Conservation (phyloP, 371 early-diverging fungal species). For the Syncephalastrum racemosum region DNA sequence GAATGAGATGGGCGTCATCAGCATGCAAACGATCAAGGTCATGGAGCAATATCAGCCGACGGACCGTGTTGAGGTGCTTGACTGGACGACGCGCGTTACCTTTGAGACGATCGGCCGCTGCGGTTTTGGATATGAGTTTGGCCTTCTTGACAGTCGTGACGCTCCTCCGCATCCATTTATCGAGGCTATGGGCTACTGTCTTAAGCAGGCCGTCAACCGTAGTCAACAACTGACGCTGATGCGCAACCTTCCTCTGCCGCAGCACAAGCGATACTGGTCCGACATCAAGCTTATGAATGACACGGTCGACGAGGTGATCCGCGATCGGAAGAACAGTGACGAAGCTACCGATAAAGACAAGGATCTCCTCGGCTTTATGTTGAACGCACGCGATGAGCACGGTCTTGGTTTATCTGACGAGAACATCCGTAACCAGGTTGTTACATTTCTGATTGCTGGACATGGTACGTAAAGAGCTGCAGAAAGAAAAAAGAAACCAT, state of each 20-base stretch:
- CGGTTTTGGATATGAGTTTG: slow-evolving; percentile 64
- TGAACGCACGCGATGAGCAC: slow-evolving; percentile 49
- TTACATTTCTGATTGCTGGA: slow-evolving; percentile 59
- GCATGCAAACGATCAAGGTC: slow-evolving; percentile 35
- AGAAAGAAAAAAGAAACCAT: background rate
- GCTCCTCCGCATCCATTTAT: slow-evolving; percentile 47
- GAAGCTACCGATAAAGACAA: slow-evolving; percentile 40
- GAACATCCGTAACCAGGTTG: slow-evolving; percentile 60
- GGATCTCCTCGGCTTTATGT: slow-evolving; percentile 60
- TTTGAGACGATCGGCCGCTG: slow-evolving; percentile 52
- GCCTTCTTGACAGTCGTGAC: slow-evolving; percentile 40
- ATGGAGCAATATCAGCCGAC: slow-evolving; percentile 33
- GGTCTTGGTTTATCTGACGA: slow-evolving; percentile 42
- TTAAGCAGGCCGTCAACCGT: slow-evolving; percentile 26
- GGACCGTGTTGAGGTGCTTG: slow-evolving; percentile 45
- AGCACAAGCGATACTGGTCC: slow-evolving; percentile 37
- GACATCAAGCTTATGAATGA: slow-evolving; percentile 38
- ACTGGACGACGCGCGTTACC: slow-evolving; percentile 59
- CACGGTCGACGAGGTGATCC: slow-evolving; percentile 38
- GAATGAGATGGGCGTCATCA: slow-evolving; percentile 41
- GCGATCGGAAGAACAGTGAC: slow-evolving; percentile 32
- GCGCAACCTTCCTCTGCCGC: slow-evolving; percentile 45
- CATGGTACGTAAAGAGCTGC: slow-evolving; percentile 43
- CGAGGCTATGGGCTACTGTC: slow-evolving; percentile 51
- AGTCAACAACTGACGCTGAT: slow-evolving; percentile 33